Base-by-base conservation (phyloP, 2,329 filamentous ascomycete genomes). In the Fusarium vanettenii region DNA sequence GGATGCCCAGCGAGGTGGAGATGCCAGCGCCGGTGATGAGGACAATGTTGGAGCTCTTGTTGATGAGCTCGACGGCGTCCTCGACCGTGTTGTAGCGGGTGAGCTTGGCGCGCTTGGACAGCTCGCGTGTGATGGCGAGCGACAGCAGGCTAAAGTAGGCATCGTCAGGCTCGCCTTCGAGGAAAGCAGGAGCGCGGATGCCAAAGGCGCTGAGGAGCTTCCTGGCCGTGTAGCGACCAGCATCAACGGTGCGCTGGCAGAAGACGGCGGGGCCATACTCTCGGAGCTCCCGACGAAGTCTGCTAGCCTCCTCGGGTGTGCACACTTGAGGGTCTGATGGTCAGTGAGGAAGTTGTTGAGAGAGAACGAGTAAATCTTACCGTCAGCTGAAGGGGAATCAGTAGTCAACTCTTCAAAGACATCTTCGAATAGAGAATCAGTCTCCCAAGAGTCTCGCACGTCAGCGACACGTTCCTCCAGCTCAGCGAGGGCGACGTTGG, bases 1-100 rank as follows among this genome's bases (percentile, higher is more conserved):
- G 97, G 69, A 99, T 98, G 71, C 97, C 97, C 22, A 99, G 91
- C 61, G 95, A 98, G 1, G 97, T 99, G 29, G 95, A 98, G 76
- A 99, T 98, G 76, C 97, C 97, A 20, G 97, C 97, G 61, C 97
- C 97, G 1, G 97, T 98, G 76, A 99, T 90, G 74, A 98, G 93
- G 79, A 99, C 91, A 82, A 99, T 95, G 82, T 98, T 97, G 76
- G 90, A 90, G 67, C 92, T 91, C 69, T 89, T 89, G 76, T 90
- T 87, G 50, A 99, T 88, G 60, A 99, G 87, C 16, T 88, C 85
- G 10, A 97, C 95, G 6, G 94, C 97, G 84, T 99, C 95, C 74
- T 97, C 93, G 62, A 98, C 88, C 1, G 92, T 92, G 85, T 98
- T 98, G 88, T 94, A 95, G 71, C 92, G 87, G 25, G 87, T 81